Evolutionary conservation across 2,329 filamentous ascomycete genomes (phyloP), one percentile per base, ranked within the genome.

Genomic region (Phyllosticta citrichinensis): DNA sequence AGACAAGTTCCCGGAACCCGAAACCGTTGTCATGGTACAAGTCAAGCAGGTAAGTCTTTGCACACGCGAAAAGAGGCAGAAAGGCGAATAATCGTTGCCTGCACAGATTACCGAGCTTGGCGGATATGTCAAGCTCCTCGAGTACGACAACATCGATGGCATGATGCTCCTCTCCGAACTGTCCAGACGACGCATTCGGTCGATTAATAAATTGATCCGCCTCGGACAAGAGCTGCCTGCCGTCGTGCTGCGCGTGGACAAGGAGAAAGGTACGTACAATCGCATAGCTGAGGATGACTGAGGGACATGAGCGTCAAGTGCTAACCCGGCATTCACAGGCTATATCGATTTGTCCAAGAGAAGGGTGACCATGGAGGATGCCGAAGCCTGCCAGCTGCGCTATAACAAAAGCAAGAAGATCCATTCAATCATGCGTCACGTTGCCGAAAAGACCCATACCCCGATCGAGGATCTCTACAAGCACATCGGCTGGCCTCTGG

Each of bases 341-440:
- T 99, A 99, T 75, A 99, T 99, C 71, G 94, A 99, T 87, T 80
- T 99, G 74, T 96, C n/a, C n/a, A n/a, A n/a, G n/a, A n/a, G n/a
- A n/a, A n/a, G n/a, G n/a, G n/a, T n/a, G n/a, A n/a, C n/a, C n/a
- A n/a, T n/a, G n/a, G n/a, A n/a, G n/a, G n/a, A n/a, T n/a, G n/a
- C n/a, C n/a, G n/a, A n/a, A n/a, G n/a, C n/a, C n/a, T n/a, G n/a
- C n/a, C n/a, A n/a, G n/a, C n/a, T n/a, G n/a, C 86, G 94, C 69
- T 99, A 97, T 83, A 99, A 99, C 85, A 99, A 99, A 87, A 90
- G 91, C 81, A 99, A 99, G 82, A 95, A 96, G 82, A 94, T 97
- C 51, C 94, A 99, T 78, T 95, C 91, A 60, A 97, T 99, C 77
- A 93, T 99, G 89, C 88, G 93, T 75, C 94, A 99, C 76, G 94